Percentiles rank a stretch among this genome's conserved stretches.
These are phyloP conservation scores for Rutstroemia sp. DNA, from an alignment of 2,329 filamentous ascomycete genomes.

Conservation along the genomic window DNA sequence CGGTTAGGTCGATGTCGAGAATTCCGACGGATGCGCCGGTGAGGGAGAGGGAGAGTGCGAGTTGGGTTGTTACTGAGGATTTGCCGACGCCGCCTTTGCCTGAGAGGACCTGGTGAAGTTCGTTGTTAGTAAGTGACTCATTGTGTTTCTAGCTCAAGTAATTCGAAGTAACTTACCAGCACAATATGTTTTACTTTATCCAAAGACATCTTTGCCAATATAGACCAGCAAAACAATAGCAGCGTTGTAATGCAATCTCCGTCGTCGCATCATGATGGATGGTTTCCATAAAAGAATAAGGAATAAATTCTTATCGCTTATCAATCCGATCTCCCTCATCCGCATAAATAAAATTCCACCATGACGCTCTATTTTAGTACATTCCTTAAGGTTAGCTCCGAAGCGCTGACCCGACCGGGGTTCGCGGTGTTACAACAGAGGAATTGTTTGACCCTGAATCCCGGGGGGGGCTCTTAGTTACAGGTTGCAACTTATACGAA, in stretches of 20 bases:
- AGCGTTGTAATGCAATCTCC: neutral
- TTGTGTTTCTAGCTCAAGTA: neutral
- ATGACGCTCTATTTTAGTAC: conserved; percentile 4
- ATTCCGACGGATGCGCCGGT: conserved; percentile 87
- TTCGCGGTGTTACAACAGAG: conserved; percentile 2
- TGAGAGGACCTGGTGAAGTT: conserved; percentile 58
- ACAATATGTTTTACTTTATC: conserved; percentile 69
- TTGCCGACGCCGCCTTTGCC: conserved; percentile 98
- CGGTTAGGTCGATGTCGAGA: conserved; percentile 92
- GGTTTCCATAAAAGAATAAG: neutral
- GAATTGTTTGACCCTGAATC: conserved; percentile 8
- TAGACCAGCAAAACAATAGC: neutral
- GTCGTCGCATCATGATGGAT: neutral
- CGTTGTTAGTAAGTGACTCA: conserved; percentile 8
- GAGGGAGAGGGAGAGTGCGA: conserved; percentile 81
- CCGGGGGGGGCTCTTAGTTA: neutral
- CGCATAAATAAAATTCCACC: neutral
- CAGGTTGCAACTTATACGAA: neutral
- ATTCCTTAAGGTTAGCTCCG: neutral
- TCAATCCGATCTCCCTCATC: conserved; percentile 17
- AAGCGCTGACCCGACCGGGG: neutral
- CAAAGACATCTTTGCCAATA: conserved; percentile 48
- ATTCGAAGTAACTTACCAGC: conserved; percentile 44
- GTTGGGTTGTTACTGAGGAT: conserved; percentile 93
- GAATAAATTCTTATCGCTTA: conserved; percentile 25